Percentiles rank a stretch among this genome's conserved stretches.
Conservation (phyloP, 139 green algal species). For the Chlamydomonas incerta region DNA sequence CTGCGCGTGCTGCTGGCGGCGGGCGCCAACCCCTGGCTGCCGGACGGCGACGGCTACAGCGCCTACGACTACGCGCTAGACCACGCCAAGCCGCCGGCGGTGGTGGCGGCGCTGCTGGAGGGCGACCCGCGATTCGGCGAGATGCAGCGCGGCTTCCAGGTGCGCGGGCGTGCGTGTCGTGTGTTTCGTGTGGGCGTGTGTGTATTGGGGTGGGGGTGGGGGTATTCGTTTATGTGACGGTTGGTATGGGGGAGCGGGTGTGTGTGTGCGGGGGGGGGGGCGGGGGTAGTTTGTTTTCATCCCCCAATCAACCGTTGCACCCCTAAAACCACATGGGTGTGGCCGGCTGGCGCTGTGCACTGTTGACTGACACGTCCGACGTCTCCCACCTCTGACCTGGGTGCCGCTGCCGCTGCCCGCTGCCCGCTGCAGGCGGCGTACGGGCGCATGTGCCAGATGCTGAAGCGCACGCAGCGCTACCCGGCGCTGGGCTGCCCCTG, state of each 20-base stretch:
- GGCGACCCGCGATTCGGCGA: constrained; percentile 42
- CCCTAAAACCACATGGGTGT: too few species aligned
- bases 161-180: neutral
- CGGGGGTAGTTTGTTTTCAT: too few species aligned
- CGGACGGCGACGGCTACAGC: constrained; percentile 40
- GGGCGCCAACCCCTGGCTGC: constrained; percentile 48
- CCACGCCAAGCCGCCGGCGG: constrained; percentile 49
- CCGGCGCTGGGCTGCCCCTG: constrained; percentile 56
- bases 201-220: neutral
- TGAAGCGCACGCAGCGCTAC: constrained; percentile 57
- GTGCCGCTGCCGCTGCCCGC: too few species aligned
- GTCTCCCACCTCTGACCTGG: too few species aligned
- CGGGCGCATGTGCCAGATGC: constrained; percentile 42
- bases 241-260: too few species aligned
- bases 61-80: constrained; percentile 56
- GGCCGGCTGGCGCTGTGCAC: too few species aligned
- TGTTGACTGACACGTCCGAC: too few species aligned
- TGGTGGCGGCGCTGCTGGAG: constrained; percentile 47
- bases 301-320: too few species aligned
- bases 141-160: constrained; percentile 46
- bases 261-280: too few species aligned
- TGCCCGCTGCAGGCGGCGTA: constrained; percentile 25
- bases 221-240: neutral
- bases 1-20: constrained; percentile 46
- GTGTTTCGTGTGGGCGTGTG: neutral